Evolutionary conservation across 371 early-diverging fungal genomes (phyloP).

Genomic region (Blakeslea trispora): DNA sequence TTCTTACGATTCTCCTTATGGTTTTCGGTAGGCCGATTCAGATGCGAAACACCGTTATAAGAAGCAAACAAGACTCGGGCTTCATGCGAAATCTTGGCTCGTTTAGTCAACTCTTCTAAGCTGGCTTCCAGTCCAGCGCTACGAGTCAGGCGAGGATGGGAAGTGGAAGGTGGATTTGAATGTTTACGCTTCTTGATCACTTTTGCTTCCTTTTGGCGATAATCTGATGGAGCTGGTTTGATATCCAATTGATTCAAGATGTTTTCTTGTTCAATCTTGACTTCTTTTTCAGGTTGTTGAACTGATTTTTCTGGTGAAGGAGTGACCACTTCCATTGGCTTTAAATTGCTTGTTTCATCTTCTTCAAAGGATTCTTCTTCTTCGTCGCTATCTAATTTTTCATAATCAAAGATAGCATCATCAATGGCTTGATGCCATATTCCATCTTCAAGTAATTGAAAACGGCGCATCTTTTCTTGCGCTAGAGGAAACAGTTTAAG

Average conservation of each 20-base stretch:
- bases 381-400: neutral
- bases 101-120: conserved; percentile 15
- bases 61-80: conserved; percentile 11
- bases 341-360: neutral
- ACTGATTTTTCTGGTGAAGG: neutral
- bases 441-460: neutral
- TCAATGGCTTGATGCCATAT: conserved; percentile 8
- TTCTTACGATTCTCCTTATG: conserved; percentile 11
- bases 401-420: conserved; percentile 12
- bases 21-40: conserved; percentile 1
- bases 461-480: neutral
- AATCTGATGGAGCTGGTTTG: neutral
- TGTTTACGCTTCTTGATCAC: neutral
- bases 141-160: conserved; percentile 12
- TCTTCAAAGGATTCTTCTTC: neutral
- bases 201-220: neutral
- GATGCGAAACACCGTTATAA: conserved; percentile 15
- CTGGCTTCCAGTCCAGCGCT: conserved; percentile 14
- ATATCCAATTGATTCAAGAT: neutral
- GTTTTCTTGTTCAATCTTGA: neutral
- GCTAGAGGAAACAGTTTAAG: conserved; percentile 10
- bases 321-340: neutral
- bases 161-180: neutral
- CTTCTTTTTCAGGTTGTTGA: neutral
- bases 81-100: conserved; percentile 19